Evolutionary conservation across 768 basidiomycete genomes (phyloP).

Genomic region (Neoboletus magnificus): DNA sequence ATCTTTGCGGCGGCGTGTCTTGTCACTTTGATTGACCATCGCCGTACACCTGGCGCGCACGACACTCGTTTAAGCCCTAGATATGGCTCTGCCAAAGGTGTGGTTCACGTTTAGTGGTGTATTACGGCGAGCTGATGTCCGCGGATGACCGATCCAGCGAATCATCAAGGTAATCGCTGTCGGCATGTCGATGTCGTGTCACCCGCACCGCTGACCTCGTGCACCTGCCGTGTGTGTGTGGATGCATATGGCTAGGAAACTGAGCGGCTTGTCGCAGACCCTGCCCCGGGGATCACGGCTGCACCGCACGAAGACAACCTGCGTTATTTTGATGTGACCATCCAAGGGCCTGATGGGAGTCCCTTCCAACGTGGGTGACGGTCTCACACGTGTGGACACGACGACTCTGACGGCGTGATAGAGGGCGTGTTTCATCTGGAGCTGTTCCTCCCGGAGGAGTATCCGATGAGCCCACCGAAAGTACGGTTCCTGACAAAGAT

Average conservation of each 20-base stretch:
- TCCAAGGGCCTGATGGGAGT: conserved; percentile 90
- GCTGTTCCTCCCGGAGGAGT: conserved; percentile 97
- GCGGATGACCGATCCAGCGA: conserved; percentile 33
- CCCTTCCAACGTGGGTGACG: conserved; percentile 76
- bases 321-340: conserved; percentile 97
- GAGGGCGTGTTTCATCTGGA: conserved; percentile 95
- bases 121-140: neutral
- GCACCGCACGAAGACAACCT: conserved; percentile 95
- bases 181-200: conserved; percentile 15
- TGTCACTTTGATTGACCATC: conserved; percentile 13
- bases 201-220: conserved; percentile 19
- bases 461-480: conserved; percentile 99
- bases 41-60: conserved; percentile 13
- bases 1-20: neutral
- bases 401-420: conserved; percentile 31
- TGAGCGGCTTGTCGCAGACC: conserved; percentile 92
- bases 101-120: neutral
- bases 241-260: conserved; percentile 70
- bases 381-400: neutral
- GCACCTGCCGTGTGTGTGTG: conserved; percentile 12
- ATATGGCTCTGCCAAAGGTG: conserved; percentile 39
- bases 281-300: conserved; percentile 96
- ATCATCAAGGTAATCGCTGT: conserved; percentile 46
- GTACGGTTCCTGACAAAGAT: conserved; percentile 98
- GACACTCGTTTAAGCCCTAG: conserved; percentile 12